Evolutionary conservation across 2,329 filamentous ascomycete genomes (phyloP).

Genomic region (Fusarium mangiferae): DNA sequence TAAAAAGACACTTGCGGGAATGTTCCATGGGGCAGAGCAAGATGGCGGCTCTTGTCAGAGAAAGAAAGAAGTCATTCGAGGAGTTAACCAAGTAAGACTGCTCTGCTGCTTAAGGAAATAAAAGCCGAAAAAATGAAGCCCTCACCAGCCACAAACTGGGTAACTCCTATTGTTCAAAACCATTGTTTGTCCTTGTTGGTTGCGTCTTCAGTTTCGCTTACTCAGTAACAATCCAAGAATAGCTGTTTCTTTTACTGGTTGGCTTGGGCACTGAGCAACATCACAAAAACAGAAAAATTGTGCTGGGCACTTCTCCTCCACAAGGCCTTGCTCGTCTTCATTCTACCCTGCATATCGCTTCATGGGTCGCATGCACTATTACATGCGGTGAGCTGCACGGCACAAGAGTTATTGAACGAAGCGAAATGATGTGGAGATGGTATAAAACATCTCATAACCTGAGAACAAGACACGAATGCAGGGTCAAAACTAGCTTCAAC

Average conservation of each 20-base stretch:
- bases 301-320: conserved; percentile 5
- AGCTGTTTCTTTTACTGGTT: neutral
- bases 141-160: conserved; percentile 27
- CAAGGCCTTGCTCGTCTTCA: conserved; percentile 29
- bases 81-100: neutral
- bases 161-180: conserved; percentile 17
- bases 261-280: neutral
- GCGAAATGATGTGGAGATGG: conserved; percentile 39
- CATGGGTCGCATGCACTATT: conserved; percentile 26
- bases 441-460: conserved; percentile 15
- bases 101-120: neutral
- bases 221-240: conserved; percentile 9
- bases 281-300: conserved; percentile 5
- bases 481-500: neutral
- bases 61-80: conserved; percentile 5
- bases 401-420: conserved; percentile 33
- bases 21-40: conserved; percentile 24
- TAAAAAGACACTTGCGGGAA: conserved; percentile 9
- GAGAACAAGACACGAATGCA: conserved; percentile 17
- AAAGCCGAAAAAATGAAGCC: conserved; percentile 9
- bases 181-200: conserved; percentile 23
- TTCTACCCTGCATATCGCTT: conserved; percentile 40
- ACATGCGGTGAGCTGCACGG: conserved; percentile 34
- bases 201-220: conserved; percentile 5
- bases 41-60: conserved; percentile 1